Evolutionary conservation across 495 filamentous ascomycete species (phyloP), one percentile per base, ranked within the genome.

Genomic region (Penicillium daleae): DNA sequence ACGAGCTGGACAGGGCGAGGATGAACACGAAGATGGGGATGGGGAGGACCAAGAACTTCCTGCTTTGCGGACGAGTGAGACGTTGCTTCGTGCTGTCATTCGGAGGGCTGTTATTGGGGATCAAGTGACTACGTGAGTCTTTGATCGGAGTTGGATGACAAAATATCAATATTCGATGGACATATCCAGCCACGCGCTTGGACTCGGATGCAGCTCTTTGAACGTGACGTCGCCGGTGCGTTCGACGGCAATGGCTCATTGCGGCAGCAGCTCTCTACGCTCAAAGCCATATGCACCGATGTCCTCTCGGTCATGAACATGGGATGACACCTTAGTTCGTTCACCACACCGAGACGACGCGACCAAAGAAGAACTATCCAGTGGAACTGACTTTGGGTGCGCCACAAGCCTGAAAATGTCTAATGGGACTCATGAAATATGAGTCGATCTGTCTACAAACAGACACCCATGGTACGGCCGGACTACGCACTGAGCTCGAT

Each of bases 11-110:
- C 66, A 69, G 39, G 51, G 64, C 26, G 62, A 33, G 10, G 66
- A 55, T 10, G 67, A 66, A 7, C 52, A 53, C 13, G 67, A 66
- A 7, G 56, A 53, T 5, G 49, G 32, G 10, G 55, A 52, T 4
- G 42, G 26, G 15, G 53, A 57, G 4, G 51, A 52, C 0, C 50
- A 56, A 6, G 35, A 40, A 27, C 37, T 52, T 39, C 56, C 66
- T 33, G 42, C 61, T 42, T 52, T 73, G 15, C 63, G 55, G 10
- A 75, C 75, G 2, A 69, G 71, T 59, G 71, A 74, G 35, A 60
- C 50, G 1, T 53, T 80, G 32, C 65, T 80, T n/a, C 65, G 32
- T 6, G 59, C 67, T 15, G 66, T 76, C 13, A 60, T 78, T 21
- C 62, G 58, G n/a, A 74, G 64, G 35, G 72, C 72, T 42, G 58